Evolutionary conservation across 1,284 basidiomycete species (phyloP), one percentile per base, ranked within the genome.

Genomic region (Puccinia triticina): DNA sequence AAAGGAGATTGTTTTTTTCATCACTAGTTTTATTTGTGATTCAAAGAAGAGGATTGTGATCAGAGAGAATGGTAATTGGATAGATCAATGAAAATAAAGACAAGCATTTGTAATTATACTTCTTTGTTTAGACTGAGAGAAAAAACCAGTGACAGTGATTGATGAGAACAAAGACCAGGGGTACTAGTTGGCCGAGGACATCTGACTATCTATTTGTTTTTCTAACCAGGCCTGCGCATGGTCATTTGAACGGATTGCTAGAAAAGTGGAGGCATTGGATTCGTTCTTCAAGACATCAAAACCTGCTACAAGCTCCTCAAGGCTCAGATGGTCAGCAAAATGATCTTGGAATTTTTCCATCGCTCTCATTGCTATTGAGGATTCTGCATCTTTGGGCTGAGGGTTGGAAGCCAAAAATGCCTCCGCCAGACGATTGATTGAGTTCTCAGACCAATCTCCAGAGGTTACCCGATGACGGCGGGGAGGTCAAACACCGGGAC

Each of bases 231-330:
- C 69, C 69, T 12, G 8, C 7, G 69, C 46, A 32, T 72, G 69
- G 2, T 29, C 3, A 16, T 72, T 50, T n/a, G 50, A 8, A 11
- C n/a, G 5, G n/a, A 72, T 72, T 4, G 69, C 43, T 1, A 72
- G 21, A 53, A 72, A 72, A 1, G 1, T 29, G 26, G 1, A 26
- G 46, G 69, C 69, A 16, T 72, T 72, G 3, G 69, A 26, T 29
- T 72, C 69, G 37, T 37, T 34, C 21, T 66, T 32, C 64, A 66
- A 66, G 11, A 66, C 64, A 10, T 32, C 32, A 21, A 66, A 66
- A 10, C 64, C 64, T 1, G 64, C 64, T 37, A 66, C 21, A 8
- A 66, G 64, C 7, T 66, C 32, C 1, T 34, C 64, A 2, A 16
- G 2, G 10, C 21, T 18, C 4, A 34, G 64, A 66, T 66, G 8